Evolutionary conservation across 2,329 filamentous ascomycete species (phyloP), one percentile per base, ranked within the genome.

Genomic region (Fonsecaea pedrosoi): DNA sequence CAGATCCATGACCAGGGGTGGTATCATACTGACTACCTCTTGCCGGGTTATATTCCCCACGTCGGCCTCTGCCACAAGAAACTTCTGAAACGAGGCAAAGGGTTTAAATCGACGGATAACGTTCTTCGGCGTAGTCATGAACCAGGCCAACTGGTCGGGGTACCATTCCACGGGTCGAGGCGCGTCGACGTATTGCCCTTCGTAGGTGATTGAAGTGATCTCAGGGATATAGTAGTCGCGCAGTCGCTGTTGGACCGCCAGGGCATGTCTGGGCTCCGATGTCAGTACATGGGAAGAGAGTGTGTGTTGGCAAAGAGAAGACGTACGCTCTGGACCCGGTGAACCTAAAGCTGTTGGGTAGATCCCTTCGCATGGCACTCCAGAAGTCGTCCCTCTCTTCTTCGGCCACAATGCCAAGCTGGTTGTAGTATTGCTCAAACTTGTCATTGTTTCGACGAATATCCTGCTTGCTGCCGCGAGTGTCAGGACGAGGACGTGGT

Each of bases 11-110:
- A 98, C 84, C 73, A 98, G 86, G 32, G 95, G 95, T 32, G 95
- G 95, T 70, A 99, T 98, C 95, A 99, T 99, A 82, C 92, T 97
- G 75, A 99, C 95, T 54, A 97, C 90, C 82, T 99, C 95, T 80
- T 99, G 95, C 74, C 95, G 89, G 80, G 92, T 97, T 75, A 99
- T 98, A 78, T 98, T 99, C 74, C 95, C 95, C 25, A 98, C 93
- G 64, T 91, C 93, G 3, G 95, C 97, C 84, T 99, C 95, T 60
- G 94, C 96, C 58, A 99, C 95, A 59, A 99, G 86, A 83, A 97
- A 99, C 78, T 96, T 96, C 79, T 99, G 95, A 81, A 99, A 98
- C 34, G 92, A 90, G 58, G 93, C 90, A 78, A 99, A 99, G 2
- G 95, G 95, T 40, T 92, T 89, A 79, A 96, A 97, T 77, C 94